Evolutionary conservation across 352 stramenopile species (phyloP), one percentile per base, ranked within the genome.

Genomic region (Globisporangium lucens): DNA sequence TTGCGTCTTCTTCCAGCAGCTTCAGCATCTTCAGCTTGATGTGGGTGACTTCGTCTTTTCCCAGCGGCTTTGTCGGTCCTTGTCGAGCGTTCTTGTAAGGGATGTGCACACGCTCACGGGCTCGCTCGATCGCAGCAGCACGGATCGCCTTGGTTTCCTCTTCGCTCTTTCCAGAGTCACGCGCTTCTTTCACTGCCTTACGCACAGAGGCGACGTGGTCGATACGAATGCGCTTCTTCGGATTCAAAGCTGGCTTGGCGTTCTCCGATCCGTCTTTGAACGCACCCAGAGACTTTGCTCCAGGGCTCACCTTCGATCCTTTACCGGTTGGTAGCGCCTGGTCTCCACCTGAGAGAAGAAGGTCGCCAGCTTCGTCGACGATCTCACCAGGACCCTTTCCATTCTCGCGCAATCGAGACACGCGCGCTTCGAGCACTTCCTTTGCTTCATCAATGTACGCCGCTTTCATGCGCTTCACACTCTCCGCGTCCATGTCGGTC

Each of bases 371-470:
- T 71, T 91, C 85, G 33, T 95, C 87, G n/a, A 95, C 83, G 58
- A 95, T 78, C 62, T 89, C 75, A 27, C 81, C 76, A 0, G 83
- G 79, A 4, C 79, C 79, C 61, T 87, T 88, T 33, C 83, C 78
- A 59, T 86, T 95, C 53, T 95, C 87, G 35, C 86, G 85, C 74
- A 94, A 75, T 20, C 85, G 82, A 20, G 87, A 91, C 30, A 95
- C 87, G 22, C 87, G 81, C 10, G 84, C 87, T 66, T 95, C 87
- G 0, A 95, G 80, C 33, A 95, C 87, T 69, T 95, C 87, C 67
- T 95, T 95, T 2, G 87, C 85, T 73, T 95, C 87, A 56, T 95
- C 87, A 67, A 95, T 95, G 63, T 93, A 95, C 52, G 83, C 86
- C 5, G 87, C 84, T 70, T 94, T 94, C 83, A 95, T 93, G 63